Base-by-base conservation (phyloP, 2,329 filamentous ascomycete species). In the Dactylonectria estremocensis region DNA sequence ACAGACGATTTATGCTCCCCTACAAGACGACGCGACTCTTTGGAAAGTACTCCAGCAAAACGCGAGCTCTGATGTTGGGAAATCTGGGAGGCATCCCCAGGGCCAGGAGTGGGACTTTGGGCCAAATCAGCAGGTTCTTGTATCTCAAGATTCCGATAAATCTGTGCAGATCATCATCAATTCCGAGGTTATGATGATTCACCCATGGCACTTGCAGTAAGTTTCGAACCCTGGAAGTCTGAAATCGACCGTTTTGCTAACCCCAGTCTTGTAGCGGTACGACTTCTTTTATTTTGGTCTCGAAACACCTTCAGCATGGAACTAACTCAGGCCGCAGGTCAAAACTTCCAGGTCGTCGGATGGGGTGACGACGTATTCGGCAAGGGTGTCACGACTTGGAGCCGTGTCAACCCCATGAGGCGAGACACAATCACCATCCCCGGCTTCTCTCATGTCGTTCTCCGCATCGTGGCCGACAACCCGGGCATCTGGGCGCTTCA, bases 401-500 rank as follows among this genome's bases (percentile, higher is more conserved):
- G 58, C 5, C 48, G 71, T 5, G 56, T 65, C 3, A 76, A 75
- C 24, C 74, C 74, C 2, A 53, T 76, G 54, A 49, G 73, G 14
- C 69, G 74, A 20, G 74, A 76, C 35, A 85, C 84, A 5, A 80
- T 84, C 5, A 83, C 82, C 8, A 78, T 84, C 2, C 83, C 85
- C 70, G 83, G 81, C 2, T 86, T 83, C 58, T 84, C 84, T 1
- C 87, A 84, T 83, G 74, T 84, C 1, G 72, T 85, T 22, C 73
- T 88, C 20, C 77, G 86, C 60, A 82, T 88, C 37, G 76, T 85
- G 14, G 81, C 84, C 1, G 85, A 88, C 66, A 88, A 87, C 73
- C 82, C 85, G 2, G 86, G 86, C 2, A 72, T 84, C 3, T 88
- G 86, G 86, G 81, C 83, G 1, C 81, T 88, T 20, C 86, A 88